Evolutionary conservation across 495 filamentous ascomycete species (phyloP), one percentile per base, ranked within the genome.

Genomic region (Hyaloscypha variabilis): DNA sequence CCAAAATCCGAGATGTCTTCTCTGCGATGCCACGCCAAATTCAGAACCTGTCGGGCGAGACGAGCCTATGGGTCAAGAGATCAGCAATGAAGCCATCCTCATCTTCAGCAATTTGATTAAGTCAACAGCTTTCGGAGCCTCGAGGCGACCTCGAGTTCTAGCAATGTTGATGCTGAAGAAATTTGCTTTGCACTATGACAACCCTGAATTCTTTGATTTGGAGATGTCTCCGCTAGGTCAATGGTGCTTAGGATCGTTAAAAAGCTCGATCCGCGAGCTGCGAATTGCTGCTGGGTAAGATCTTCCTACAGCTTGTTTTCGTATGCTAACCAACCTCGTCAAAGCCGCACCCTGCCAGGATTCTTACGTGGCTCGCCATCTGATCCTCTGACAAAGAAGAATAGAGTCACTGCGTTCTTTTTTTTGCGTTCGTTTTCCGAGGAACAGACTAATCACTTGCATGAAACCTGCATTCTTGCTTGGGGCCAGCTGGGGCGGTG

Each of bases 391-490:
- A 71, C 86, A 5, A 78, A 77, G 55, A 83, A 81, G 42, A 98
- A 98, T 72, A 84, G 89, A 59, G 77, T 87, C 30, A 81, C 82
- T 61, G 81, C 87, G 8, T 73, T 98, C 14, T 84, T 88, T 28
- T 85, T 89, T 75, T 79, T 98, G 17, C 87, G 85, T 58, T 84
- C 77, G 3, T 78, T 95, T 4, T 90, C 90, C 0, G 87, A 91
- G 11, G 86, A 84, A 60, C 82, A 87, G 31, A 79, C 83, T 8
- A 76, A 83, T 6, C 78, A 85, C 58, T 72, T 91, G 21, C 89
- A 93, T 63, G 95, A 98, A 73, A 92, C 92, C 19, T 90, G 90
- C 65, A 88, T 99, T 49, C 74, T 95, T 67, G 91, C 92, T 21
- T 90, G 93, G 81, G 91, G 89, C 50, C 88, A 91, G 69, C 83